Conservation (phyloP, 2,329 filamentous ascomycete genomes). For the Fusarium secorum region DNA sequence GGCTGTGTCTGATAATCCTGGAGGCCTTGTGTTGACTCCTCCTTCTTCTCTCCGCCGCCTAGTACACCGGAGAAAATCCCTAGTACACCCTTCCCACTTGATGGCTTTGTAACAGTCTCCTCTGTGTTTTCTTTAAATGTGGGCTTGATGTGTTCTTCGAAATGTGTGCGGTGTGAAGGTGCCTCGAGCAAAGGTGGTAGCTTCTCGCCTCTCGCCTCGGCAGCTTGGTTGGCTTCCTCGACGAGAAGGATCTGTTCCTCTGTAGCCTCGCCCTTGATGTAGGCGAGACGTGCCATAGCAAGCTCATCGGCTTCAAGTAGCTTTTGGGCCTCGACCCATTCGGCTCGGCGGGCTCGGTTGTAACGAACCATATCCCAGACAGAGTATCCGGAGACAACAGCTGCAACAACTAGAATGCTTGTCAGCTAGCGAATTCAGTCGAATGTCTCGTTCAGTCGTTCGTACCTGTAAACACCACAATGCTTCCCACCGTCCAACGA, state of each 20-base stretch:
- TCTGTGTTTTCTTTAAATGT: slow-evolving; percentile 39
- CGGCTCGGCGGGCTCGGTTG: slow-evolving; percentile 66
- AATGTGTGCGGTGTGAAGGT: slow-evolving; percentile 51
- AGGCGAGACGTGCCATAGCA: slow-evolving; percentile 65
- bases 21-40: slow-evolving; percentile 23
- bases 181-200: slow-evolving; percentile 61
- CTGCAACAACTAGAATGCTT: slow-evolving; percentile 57
- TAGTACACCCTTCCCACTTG: slow-evolving; percentile 48
- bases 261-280: slow-evolving; percentile 65
- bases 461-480: slow-evolving; percentile 66
- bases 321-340: slow-evolving; percentile 65
- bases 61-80: slow-evolving; percentile 47
- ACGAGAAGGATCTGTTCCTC: slow-evolving; percentile 64
- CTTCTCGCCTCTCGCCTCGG: slow-evolving; percentile 54
- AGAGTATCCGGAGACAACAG: slow-evolving; percentile 65
- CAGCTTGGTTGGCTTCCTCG: slow-evolving; percentile 62
- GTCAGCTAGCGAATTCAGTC: background rate
- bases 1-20: slow-evolving; percentile 29
- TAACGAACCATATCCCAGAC: slow-evolving; percentile 68
- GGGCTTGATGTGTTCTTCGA: slow-evolving; percentile 48
- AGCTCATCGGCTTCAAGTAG: slow-evolving; percentile 63
- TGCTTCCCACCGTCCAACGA: slow-evolving; percentile 60
- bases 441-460: background rate
- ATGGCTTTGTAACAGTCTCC: slow-evolving; percentile 23
- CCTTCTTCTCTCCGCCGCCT: slow-evolving; percentile 37